Base-by-base conservation (phyloP, 495 filamentous ascomycete species). In the Letharia lupina region DNA sequence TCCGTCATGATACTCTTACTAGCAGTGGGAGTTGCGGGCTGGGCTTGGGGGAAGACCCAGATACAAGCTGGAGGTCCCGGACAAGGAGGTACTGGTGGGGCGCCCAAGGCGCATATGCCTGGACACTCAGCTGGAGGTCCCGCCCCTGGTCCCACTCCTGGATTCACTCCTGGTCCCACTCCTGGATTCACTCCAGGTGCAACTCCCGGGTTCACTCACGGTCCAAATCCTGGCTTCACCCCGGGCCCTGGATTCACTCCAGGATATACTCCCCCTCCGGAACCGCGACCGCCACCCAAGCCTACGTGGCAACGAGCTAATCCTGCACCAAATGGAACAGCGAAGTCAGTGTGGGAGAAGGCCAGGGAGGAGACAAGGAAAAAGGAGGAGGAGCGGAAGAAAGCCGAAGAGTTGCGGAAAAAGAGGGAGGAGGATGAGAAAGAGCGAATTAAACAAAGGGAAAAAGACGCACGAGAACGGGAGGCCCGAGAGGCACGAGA, bases 21-120 rank as follows among this genome's bases (percentile, higher is more conserved):
- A 23, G 84, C 78, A 2, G 83, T 93, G n/a, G 91, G 87, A 7
- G 68, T 93, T 15, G 89, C 83, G 13, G 88, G 86, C 1, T 96
- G 89, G 90, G 83, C 85, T 6, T 80, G 86, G 72, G 91, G 90
- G 7, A 82, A 84, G 69, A 84, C 81, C 37, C 88, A 91, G 72
- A 77, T 75, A 12, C 82, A 84, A 65, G 72, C 70, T 23, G 72
- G 74, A 8, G 70, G 72, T 57, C 62, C 71, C n/a, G 73, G 73
- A 59, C 70, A 70, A 20, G 70, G 73, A 28, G 71, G 74, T 37
- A 60, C 71, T 48, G 73, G 78, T 63, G 73, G 65, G 58, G 28
- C 57, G 0, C 50, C 80, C 63, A 68, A 71, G 58, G 73, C 77
- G 37, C 74, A 80, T 69, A 74, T 78, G 66, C 68, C 74, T 66